Evolutionary conservation across 768 basidiomycete species (phyloP).

Genomic region (Leccinum broughii): DNA sequence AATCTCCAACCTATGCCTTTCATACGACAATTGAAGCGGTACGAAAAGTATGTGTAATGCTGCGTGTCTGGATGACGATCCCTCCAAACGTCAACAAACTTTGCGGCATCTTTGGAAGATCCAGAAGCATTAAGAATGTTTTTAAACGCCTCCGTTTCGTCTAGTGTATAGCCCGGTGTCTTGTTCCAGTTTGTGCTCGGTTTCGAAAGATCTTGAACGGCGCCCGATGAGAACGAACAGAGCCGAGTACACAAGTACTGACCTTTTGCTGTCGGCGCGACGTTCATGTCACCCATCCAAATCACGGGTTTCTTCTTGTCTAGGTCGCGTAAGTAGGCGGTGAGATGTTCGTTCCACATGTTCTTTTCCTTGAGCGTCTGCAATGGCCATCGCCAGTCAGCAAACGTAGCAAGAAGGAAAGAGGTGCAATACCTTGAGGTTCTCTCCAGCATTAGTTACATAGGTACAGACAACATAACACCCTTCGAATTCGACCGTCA

Average conservation of each 20-base stretch:
- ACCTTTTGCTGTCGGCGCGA: conserved; percentile 79
- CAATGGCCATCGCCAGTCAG: conserved; percentile 1
- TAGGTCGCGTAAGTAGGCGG: conserved; percentile 65
- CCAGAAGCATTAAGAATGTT: conserved; percentile 60
- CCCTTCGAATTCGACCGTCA: conserved; percentile 77
- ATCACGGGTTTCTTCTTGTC: conserved; percentile 83
- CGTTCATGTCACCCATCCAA: conserved; percentile 87
- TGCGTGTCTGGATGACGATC: conserved; percentile 60
- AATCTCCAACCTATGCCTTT: conserved; percentile 89
- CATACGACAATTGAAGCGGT: conserved; percentile 73
- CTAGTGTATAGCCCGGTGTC: conserved; percentile 80
- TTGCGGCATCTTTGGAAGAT: conserved; percentile 35
- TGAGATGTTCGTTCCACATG: conserved; percentile 78
- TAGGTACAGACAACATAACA: conserved; percentile 78
- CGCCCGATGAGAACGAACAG: background rate
- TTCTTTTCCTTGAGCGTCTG: conserved; percentile 79
- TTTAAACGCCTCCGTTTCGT: conserved; percentile 74
- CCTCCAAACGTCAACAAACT: conserved; percentile 83
- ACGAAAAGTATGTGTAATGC: conserved; percentile 87
- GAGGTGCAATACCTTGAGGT: conserved; percentile 57
- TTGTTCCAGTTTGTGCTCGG: conserved; percentile 84
- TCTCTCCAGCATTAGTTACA: conserved; percentile 78
- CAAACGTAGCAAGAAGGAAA: background rate
- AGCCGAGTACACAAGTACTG: background rate
- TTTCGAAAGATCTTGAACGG: conserved; percentile 60